phyloP scores from a whole-genome alignment of 2,329 filamentous ascomycete genomes.

The Sclerotinia borealis region DNA sequence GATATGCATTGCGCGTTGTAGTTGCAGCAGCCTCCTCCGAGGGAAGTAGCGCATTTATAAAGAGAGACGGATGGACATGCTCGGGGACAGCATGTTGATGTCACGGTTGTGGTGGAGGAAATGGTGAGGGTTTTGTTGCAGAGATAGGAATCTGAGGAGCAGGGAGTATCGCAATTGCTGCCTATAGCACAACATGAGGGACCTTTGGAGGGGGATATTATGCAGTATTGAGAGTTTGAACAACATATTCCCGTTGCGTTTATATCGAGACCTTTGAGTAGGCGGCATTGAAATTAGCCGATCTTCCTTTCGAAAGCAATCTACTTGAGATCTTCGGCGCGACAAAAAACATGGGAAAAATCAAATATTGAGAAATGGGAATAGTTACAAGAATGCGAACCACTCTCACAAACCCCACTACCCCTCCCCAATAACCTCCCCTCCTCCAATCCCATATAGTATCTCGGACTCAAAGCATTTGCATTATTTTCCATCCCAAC shows the following conservation, averaged over 20 bases:
- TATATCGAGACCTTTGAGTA: constrained; percentile 38
- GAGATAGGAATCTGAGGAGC: constrained; percentile 28
- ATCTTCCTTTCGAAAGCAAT: too few species aligned
- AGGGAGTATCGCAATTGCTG: constrained; percentile 38
- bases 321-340: background rate
- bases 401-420: constrained; percentile 17
- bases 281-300: background rate
- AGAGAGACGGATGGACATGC: constrained; percentile 28
- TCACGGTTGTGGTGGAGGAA: constrained; percentile 15
- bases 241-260: constrained; percentile 36
- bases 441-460: constrained; percentile 19
- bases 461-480: constrained; percentile 23
- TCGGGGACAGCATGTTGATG: constrained; percentile 31
- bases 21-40: constrained; percentile 41
- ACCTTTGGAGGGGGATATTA: constrained; percentile 34
- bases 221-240: constrained; percentile 41
- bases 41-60: constrained; percentile 32
- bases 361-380: background rate
- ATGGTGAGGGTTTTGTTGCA: constrained; percentile 30
- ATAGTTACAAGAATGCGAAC: constrained; percentile 26
- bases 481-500: background rate
- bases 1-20: constrained; percentile 40
- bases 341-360: background rate
- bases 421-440: constrained; percentile 16
- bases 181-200: constrained; percentile 39